Evolutionary conservation across 176 grass and related monocot genomes (phyloP).

Genomic region (Puya raimondii): DNA sequence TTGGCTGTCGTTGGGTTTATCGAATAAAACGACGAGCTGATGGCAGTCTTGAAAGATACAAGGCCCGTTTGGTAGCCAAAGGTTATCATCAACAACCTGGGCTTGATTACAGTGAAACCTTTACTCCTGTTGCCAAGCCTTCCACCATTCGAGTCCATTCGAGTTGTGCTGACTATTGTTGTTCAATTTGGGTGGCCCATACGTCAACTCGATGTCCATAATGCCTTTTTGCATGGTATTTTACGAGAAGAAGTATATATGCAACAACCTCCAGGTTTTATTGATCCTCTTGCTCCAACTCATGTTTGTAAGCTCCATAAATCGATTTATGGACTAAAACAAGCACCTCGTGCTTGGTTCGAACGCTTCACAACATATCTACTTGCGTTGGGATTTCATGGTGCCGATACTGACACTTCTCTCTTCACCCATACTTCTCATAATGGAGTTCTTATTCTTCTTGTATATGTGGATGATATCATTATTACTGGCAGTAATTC

Average conservation of each 20-base stretch:
- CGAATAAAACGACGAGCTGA: not conserved
- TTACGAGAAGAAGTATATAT: not conserved
- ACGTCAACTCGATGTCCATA: not conserved
- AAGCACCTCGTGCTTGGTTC: not conserved
- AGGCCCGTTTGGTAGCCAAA: not conserved
- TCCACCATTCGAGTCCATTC: not conserved
- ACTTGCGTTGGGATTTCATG: not conserved
- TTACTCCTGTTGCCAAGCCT: not conserved
- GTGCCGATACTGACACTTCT: not conserved
- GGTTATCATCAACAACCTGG: not conserved
- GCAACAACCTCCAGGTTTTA: not conserved
- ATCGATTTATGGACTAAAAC: not conserved
- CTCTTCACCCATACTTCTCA: not conserved
- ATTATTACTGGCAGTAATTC: not conserved
- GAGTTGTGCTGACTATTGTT: not conserved
- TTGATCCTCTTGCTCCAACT: not conserved
- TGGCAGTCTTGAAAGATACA: not conserved
- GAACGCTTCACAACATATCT: not conserved
- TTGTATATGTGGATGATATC: not conserved
- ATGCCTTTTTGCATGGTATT: not conserved
- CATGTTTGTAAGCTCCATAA: not conserved
- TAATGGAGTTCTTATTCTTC: not conserved
- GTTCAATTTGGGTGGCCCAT: not conserved
- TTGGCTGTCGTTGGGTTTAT: not conserved
- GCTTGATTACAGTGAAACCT: conserved; percentile 1